Evolutionary conservation across 192 early-diverging fungal species (phyloP), one percentile per base, ranked within the genome.

Genomic region (Coemansia sp.): DNA sequence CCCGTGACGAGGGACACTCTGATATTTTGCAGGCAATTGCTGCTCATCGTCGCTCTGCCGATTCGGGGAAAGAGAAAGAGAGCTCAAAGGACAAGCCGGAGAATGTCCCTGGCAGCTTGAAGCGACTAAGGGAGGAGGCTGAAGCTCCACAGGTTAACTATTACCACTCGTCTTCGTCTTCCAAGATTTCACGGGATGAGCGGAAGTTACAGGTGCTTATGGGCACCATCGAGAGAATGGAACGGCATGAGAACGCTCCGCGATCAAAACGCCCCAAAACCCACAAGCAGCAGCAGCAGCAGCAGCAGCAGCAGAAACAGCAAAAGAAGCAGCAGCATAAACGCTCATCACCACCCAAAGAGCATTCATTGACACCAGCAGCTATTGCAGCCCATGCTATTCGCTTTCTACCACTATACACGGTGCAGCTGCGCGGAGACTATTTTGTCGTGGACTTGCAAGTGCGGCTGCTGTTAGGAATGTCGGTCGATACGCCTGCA

Each of bases 361-460:
- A 11, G 45, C 61, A 23, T 10, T 28, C 53, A 2, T 43, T 63
- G 41, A 64, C 72, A 15, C 66, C 62, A 20, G 47, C 60, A 6
- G 61, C 63, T 1, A 73, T 73, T 11, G 72, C 72, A 3, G 72
- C 65, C n/a, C 65, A 62, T 40, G 82, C 87, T 6, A 80, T 83
- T 19, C 79, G 82, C 6, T 87, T 80, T 44, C 54, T 85, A 30
- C 86, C 84, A 6, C 61, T 89, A 30, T 89, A 87, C 50, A 89
- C 87, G n/a, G 82, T 89, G 18, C 86, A 86, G 47, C 68, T 87
- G 20, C 64, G 55, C 23, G 48, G 61, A 13, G 79, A 80, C 41
- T 86, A 82, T 23, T 87, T 74, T 80, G 87, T 87, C 1, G 83
- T 87, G 11, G 86, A 89, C 61, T 59, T 84, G 14, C 87, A 89